phyloP scores from a whole-genome alignment of 192 early-diverging fungal species.

The Gonapodya prolifera region DNA sequence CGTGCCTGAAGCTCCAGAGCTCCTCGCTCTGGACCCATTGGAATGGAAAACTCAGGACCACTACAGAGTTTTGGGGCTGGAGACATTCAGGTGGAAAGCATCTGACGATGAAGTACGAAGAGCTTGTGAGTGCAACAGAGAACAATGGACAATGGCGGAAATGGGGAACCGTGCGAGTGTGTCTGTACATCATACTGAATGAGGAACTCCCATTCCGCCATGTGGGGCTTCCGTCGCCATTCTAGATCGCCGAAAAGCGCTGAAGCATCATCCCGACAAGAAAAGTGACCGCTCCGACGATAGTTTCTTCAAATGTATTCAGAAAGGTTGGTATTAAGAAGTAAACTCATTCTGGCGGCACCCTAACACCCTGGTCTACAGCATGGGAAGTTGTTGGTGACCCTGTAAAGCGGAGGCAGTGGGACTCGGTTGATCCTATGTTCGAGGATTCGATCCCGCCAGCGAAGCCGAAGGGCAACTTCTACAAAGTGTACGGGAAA shows the following conservation, averaged over 20 bases:
- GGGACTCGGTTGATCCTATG: conserved; percentile 87
- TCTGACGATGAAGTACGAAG: conserved; percentile 89
- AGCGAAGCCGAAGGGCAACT: conserved; percentile 56
- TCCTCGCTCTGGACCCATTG: conserved; percentile 73
- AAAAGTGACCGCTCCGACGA: conserved; percentile 71
- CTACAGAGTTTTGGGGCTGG: conserved; percentile 89
- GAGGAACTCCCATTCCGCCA: too few species aligned
- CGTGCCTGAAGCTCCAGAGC: conserved; percentile 62
- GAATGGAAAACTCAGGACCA: conserved; percentile 97
- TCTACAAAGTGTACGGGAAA: conserved; percentile 48
- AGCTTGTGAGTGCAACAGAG: conserved; percentile 34
- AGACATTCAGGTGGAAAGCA: conserved; percentile 73
- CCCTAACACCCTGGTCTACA: conserved; percentile 11
- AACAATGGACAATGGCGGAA: too few species aligned
- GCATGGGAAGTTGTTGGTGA: conserved; percentile 91
- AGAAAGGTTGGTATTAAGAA: conserved; percentile 29
- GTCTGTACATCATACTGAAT: too few species aligned
- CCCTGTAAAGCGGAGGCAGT: conserved; percentile 78
- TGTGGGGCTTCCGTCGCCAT: background rate
- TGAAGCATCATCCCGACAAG: conserved; percentile 99
- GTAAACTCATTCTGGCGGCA: background rate
- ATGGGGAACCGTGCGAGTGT: too few species aligned
- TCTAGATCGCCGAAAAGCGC: conserved; percentile 72
- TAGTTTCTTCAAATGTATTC: conserved; percentile 99
- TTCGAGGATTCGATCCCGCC: conserved; percentile 62